Evolutionary conservation across 2,329 filamentous ascomycete species (phyloP).

Genomic region (Colletotrichum sp.): DNA sequence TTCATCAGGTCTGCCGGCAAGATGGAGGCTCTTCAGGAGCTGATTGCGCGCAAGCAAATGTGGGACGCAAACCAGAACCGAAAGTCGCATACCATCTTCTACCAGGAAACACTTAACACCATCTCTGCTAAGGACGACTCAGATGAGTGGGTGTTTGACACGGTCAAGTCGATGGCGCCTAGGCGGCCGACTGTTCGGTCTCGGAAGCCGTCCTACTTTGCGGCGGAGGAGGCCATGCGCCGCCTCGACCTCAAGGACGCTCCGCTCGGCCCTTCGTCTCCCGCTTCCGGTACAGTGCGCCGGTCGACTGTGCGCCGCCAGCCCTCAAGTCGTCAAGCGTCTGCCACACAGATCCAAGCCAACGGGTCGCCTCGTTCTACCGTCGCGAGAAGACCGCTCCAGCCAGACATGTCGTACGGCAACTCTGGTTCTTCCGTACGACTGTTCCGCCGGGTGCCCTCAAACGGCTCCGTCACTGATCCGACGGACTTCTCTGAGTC

Average conservation of each 20-base stretch:
- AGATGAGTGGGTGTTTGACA: constrained; percentile 96
- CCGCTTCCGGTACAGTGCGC: constrained; percentile 60
- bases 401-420: constrained; percentile 90
- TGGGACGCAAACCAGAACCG: constrained; percentile 78
- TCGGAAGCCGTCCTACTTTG: constrained; percentile 61
- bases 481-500: constrained; percentile 39
- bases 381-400: constrained; percentile 75
- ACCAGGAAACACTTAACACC: constrained; percentile 87
- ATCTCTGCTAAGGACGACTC: constrained; percentile 71
- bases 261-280: constrained; percentile 61
- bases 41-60: constrained; percentile 82
- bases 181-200: constrained; percentile 58
- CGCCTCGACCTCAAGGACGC: constrained; percentile 66
- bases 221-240: constrained; percentile 65
- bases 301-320: constrained; percentile 61
- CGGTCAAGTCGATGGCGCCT: constrained; percentile 75
- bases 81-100: constrained; percentile 79
- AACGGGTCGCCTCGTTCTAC: constrained; percentile 49
- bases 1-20: constrained; percentile 90
- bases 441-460: constrained; percentile 85
- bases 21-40: constrained; percentile 84
- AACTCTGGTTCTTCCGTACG: constrained; percentile 92
- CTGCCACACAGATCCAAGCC: constrained; percentile 39
- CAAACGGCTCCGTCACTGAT: constrained; percentile 63
- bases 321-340: constrained; percentile 52